phyloP scores from a whole-genome alignment of 2,329 filamentous ascomycete genomes.

The Ramichloridium luteum region DNA sequence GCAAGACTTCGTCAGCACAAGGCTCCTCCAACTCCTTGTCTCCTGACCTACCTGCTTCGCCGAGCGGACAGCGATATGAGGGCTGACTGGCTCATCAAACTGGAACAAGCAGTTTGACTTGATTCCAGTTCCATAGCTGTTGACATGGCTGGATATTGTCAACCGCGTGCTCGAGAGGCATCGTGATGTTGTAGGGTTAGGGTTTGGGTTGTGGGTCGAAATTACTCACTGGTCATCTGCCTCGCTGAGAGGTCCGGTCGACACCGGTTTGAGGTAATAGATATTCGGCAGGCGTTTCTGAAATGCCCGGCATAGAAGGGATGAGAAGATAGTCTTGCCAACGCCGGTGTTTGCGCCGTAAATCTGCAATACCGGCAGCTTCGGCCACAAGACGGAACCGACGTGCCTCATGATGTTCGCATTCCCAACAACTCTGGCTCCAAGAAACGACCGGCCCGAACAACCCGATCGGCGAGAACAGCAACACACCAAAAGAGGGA shows the following conservation, averaged over 20 bases:
- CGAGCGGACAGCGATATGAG: conserved; percentile 55
- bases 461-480: no score
- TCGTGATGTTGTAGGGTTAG: conserved; percentile 7
- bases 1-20: conserved; percentile 4
- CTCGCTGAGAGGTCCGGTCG: conserved; percentile 57
- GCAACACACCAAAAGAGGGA: no score
- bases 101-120: conserved; percentile 55
- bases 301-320: conserved; percentile 55
- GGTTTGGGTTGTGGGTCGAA: conserved; percentile 6
- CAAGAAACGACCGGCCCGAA: no score
- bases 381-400: conserved; percentile 53
- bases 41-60: conserved; percentile 11
- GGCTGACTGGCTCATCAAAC: conserved; percentile 63
- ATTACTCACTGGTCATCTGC: conserved; percentile 53
- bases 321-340: conserved; percentile 72
- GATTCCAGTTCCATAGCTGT: conserved; percentile 43
- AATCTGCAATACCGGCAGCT: conserved; percentile 58
- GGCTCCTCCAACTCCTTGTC: neutral
- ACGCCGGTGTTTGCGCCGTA: conserved; percentile 78
- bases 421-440: no score
- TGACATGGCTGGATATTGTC: conserved; percentile 45
- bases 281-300: conserved; percentile 39
- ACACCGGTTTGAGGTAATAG: conserved; percentile 68
- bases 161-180: neutral
- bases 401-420: conserved; percentile 34